A percentile compares a stretch with the other conserved stretches of the same genome.
Conservation (phyloP, 2,329 filamentous ascomycete genomes). For the Colletotrichum theobromicola region DNA sequence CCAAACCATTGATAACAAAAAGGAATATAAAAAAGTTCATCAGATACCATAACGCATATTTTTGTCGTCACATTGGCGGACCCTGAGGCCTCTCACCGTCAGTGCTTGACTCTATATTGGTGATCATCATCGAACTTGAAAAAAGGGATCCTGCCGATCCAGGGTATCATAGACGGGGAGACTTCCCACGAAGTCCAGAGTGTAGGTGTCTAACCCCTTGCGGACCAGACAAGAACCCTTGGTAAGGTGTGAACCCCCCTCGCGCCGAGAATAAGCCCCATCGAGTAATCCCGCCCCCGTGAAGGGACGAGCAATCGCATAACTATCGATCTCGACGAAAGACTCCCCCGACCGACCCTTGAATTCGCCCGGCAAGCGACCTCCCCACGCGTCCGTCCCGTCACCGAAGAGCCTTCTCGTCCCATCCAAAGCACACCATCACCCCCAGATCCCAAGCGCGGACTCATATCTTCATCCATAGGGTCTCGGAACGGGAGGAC, state of each 20-base stretch:
- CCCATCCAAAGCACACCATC: slow-evolving; percentile 19
- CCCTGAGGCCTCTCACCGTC: slow-evolving; percentile 54
- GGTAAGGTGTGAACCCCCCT: slow-evolving; percentile 67
- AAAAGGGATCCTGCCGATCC: slow-evolving; percentile 23
- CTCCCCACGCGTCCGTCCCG: slow-evolving; percentile 28
- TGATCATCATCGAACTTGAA: slow-evolving; percentile 76
- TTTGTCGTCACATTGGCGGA: slow-evolving; percentile 27
- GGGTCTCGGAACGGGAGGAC: slow-evolving; percentile 44
- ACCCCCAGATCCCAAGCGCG: slow-evolving; percentile 49
- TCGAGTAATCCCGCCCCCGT: slow-evolving; percentile 83
- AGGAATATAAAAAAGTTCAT: slow-evolving; percentile 35
- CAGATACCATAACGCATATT: slow-evolving; percentile 56
- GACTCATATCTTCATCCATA: slow-evolving; percentile 92
- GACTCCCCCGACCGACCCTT: slow-evolving; percentile 55
- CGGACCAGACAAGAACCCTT: not conserved
- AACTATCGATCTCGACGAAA: slow-evolving; percentile 96
- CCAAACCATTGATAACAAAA: not conserved
- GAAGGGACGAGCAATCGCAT: slow-evolving; percentile 84
- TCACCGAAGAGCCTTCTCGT: slow-evolving; percentile 26
- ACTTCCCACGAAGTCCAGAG: slow-evolving; percentile 49
- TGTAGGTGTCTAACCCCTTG: slow-evolving; percentile 27
- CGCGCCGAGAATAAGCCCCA: slow-evolving; percentile 99
- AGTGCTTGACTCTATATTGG: slow-evolving; percentile 98
- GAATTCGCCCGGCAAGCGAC: slow-evolving; percentile 29
- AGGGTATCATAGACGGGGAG: slow-evolving; percentile 31